A percentile compares a stretch with the other conserved stretches of the same genome.
Evolutionary conservation across 2,329 filamentous ascomycete species (phyloP).

Genomic region (Didymellaceae sp.): DNA sequence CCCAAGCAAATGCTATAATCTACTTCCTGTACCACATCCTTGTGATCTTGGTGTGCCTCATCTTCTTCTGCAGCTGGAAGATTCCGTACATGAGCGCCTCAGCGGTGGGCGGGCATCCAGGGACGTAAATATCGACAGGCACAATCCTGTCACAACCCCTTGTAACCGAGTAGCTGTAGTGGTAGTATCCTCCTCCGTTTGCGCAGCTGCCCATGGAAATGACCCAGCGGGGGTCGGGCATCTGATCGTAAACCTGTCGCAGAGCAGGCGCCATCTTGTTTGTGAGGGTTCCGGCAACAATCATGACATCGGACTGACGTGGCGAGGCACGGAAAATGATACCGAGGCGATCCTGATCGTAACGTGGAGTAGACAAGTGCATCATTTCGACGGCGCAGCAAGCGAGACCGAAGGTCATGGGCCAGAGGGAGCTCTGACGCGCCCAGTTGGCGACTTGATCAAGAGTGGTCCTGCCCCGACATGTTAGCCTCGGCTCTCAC

Average conservation of each 20-base stretch:
- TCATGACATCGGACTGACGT: slow-evolving; percentile 92
- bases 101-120: slow-evolving; percentile 69
- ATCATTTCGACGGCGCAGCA: slow-evolving; percentile 96
- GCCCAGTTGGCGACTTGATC: slow-evolving; percentile 87
- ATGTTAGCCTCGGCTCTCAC: slow-evolving; percentile 25
- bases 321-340: slow-evolving; percentile 93
- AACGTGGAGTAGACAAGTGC: slow-evolving; percentile 88
- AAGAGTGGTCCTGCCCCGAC: slow-evolving; percentile 69
- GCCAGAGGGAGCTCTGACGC: slow-evolving; percentile 87
- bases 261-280: slow-evolving; percentile 96
- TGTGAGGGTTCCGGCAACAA: slow-evolving; percentile 88
- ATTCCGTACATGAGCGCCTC: slow-evolving; percentile 67
- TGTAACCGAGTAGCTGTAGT: slow-evolving; percentile 82
- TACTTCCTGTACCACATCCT: slow-evolving; percentile 66
- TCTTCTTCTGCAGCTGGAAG: slow-evolving; percentile 81
- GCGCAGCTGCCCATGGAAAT: slow-evolving; percentile 85
- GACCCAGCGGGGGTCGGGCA: slow-evolving; percentile 91
- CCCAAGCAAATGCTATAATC: slow-evolving; percentile 19
- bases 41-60: slow-evolving; percentile 65
- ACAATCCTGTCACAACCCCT: slow-evolving; percentile 80
- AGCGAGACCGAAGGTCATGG: slow-evolving; percentile 87
- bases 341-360: slow-evolving; percentile 87
- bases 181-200: slow-evolving; percentile 85
- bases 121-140: slow-evolving; percentile 84
- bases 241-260: slow-evolving; percentile 92